phyloP scores from a whole-genome alignment of 306 rosid genomes.

The Cercis canadensis region DNA sequence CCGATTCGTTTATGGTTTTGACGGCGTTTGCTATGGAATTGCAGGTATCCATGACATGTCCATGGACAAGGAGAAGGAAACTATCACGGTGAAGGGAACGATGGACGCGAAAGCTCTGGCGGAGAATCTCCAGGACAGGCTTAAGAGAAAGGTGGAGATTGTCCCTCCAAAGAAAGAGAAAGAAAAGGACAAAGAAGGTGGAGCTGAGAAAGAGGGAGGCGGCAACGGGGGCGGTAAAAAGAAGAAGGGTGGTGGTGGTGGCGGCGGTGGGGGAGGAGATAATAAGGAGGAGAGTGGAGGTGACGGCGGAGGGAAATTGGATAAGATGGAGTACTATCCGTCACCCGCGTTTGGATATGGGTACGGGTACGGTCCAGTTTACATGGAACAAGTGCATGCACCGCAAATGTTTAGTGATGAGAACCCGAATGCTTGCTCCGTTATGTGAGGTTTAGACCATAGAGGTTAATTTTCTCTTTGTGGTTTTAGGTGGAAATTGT shows the following conservation, averaged over 20 bases:
- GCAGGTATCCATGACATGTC: slow-evolving; percentile 56
- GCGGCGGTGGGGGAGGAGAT: background rate
- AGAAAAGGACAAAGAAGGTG: slow-evolving; percentile 37
- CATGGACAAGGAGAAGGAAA: slow-evolving; percentile 62
- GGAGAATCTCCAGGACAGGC: slow-evolving; percentile 48
- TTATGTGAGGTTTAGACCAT: slow-evolving; percentile 51
- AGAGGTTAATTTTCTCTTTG: too few relatives aligned
- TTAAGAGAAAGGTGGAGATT: slow-evolving; percentile 65
- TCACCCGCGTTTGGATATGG: slow-evolving; percentile 40
- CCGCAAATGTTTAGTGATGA: slow-evolving; percentile 81
- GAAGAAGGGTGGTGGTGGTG: slow-evolving; percentile 43
- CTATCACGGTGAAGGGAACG: slow-evolving; percentile 62
- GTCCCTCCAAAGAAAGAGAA: slow-evolving; percentile 69
- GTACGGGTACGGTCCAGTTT: slow-evolving; percentile 42
- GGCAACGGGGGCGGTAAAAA: slow-evolving; percentile 36
- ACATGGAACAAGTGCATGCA: slow-evolving; percentile 48
- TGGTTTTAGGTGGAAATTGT: background rate
- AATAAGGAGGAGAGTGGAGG: slow-evolving; percentile 37
- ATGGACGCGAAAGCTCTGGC: slow-evolving; percentile 67
- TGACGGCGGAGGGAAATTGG: background rate
- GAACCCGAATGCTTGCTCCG: slow-evolving; percentile 81
- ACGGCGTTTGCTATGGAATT: background rate
- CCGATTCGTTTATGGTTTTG: background rate
- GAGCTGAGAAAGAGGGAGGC: slow-evolving; percentile 8
- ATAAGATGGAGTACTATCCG: background rate